These are phyloP conservation scores for Quercus aquifolioides DNA, from an alignment of 306 rosid species.

Conservation along the genomic window DNA sequence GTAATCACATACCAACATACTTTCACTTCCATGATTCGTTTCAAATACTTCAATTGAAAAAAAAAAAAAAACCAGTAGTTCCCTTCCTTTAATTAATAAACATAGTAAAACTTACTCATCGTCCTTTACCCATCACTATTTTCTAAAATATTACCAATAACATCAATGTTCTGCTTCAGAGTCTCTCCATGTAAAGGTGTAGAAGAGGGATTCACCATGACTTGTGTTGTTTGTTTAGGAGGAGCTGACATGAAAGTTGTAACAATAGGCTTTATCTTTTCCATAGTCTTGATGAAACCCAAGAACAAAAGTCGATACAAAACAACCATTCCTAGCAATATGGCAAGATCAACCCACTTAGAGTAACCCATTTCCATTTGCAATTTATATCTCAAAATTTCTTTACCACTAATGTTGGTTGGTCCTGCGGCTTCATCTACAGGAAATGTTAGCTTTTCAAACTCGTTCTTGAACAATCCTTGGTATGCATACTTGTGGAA, in stretches of 20 bases:
- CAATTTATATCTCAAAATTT: constrained; percentile 27
- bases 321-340: constrained; percentile 55
- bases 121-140: no score
- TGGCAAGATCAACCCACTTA: constrained; percentile 60
- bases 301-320: constrained; percentile 51
- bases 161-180: no score
- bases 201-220: constrained; percentile 15
- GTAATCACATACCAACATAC: no score
- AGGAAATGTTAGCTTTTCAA: constrained; percentile 15
- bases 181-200: background rate
- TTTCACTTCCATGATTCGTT: no score
- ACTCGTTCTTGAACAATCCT: constrained; percentile 59
- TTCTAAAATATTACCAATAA: no score
- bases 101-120: no score
- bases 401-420: constrained; percentile 17
- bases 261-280: constrained; percentile 34
- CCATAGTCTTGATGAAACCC: constrained; percentile 35
- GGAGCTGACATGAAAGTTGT: constrained; percentile 7
- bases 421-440: background rate
- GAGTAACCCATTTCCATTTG: constrained; percentile 51
- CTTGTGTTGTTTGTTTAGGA: constrained; percentile 4
- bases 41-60: no score
- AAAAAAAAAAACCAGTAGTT: no score
- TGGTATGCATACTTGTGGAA: constrained; percentile 51
- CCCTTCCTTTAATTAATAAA: no score